Evolutionary conservation across 805 yeast genomes (phyloP).

Genomic region (Metschnikowia peoriensis): DNA sequence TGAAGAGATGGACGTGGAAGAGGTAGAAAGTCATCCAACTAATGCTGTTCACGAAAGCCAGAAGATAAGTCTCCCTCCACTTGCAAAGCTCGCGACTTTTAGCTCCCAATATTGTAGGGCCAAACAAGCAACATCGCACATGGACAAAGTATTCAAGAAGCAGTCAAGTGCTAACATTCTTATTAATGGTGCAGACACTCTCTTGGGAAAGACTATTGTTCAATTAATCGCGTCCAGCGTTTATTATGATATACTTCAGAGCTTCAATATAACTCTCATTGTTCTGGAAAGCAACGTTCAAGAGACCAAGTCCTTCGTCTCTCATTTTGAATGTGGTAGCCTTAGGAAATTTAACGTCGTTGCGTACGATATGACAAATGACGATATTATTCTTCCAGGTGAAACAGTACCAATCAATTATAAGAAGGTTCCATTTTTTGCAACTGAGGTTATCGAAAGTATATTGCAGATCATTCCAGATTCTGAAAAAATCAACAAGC

Average conservation of each 20-base stretch:
- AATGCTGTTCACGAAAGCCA: background rate
- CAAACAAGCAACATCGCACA: slow-evolving; percentile 31
- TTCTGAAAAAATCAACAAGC: slow-evolving; percentile 18
- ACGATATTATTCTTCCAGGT: slow-evolving; percentile 35
- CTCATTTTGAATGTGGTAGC: slow-evolving; percentile 19
- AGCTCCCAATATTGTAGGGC: slow-evolving; percentile 38
- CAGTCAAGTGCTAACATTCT: slow-evolving; percentile 28
- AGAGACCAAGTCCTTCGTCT: slow-evolving; percentile 22
- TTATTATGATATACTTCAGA: slow-evolving; percentile 22
- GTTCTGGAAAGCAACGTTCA: slow-evolving; percentile 23
- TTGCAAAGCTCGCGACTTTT: slow-evolving; percentile 34
- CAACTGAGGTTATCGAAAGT: slow-evolving; percentile 35
- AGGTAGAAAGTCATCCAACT: background rate
- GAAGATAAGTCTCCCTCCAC: slow-evolving; percentile 21
- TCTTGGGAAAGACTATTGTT: slow-evolving; percentile 34
- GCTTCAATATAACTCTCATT: slow-evolving; percentile 31
- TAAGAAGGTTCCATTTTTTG: slow-evolving; percentile 39
- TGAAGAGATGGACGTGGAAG: slow-evolving; percentile 6
- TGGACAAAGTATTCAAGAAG: slow-evolving; percentile 16
- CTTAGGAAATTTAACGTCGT: slow-evolving; percentile 25
- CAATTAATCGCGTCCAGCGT: slow-evolving; percentile 32
- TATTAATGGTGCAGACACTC: slow-evolving; percentile 45
- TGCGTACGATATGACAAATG: slow-evolving; percentile 33
- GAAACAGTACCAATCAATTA: slow-evolving; percentile 33
- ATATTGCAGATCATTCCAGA: slow-evolving; percentile 25